Evolutionary conservation across 345 rosid genomes (phyloP), one percentile per base, ranked within the genome.

Genomic region (Litchi chinensis): DNA sequence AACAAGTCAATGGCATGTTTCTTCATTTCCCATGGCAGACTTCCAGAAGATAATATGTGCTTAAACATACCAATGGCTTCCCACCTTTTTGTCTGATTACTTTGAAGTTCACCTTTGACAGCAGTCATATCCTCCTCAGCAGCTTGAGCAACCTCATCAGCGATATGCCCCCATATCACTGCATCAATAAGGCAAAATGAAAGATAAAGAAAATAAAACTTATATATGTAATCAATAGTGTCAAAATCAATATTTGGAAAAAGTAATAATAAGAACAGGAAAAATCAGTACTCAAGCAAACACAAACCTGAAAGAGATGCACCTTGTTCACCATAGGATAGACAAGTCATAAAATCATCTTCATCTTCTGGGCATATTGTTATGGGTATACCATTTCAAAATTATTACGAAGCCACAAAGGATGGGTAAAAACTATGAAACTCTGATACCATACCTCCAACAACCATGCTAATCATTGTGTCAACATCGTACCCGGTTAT

Each of bases 41-140:
- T 76, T 59, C 74, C 81, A 57, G 91, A 85, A 44, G 94, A 83
- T 54, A 94, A 78, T 85, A 93, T 54, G 82, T 89, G 82, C 85
- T 85, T 93, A 78, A 91, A 77, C 93, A 91, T 92, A 87, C 90
- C 94, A 74, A 91, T 46, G 52, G 97, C 91, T 89, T 84, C 89
- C 99, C 97, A 96, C 80, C 94, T 86, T 79, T 89, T 86, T 43
- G 82, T 83, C 68, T 79, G 94, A 78, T 84, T 84, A 74, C 64
- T 85, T 83, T 64, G 85, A 80, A 94, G 94, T 82, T 90, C 92
- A 67, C 77, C 62, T 85, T 83, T 85, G 59, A 89, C 80, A 50
- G 75, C 68, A 77, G 79, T 72, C 74, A 90, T 75, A 79, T 86
- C 80, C 39, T 84, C 89, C 78, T 81, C 71, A 67, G 88, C 88